Percentiles rank a stretch among this genome's conserved stretches.
phyloP scores from a whole-genome alignment of 2,329 filamentous ascomycete species.

The Sporothrix sp. region DNA sequence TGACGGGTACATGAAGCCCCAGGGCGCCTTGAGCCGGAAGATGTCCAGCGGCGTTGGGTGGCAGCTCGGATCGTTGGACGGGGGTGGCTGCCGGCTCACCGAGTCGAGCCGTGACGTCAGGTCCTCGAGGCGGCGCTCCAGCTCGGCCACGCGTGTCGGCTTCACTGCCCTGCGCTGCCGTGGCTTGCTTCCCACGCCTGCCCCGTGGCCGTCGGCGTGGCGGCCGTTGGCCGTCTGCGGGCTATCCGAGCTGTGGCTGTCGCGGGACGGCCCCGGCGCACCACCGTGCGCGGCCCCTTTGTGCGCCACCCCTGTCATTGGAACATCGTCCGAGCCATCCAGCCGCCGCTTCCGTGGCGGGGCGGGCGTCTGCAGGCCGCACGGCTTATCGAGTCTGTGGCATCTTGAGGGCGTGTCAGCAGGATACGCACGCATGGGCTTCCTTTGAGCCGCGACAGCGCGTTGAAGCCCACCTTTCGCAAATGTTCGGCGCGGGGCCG shows the following conservation, averaged over 20 bases:
- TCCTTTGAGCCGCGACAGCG: not conserved
- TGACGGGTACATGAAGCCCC: slow-evolving; percentile 20
- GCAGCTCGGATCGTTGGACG: not conserved
- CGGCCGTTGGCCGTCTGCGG: not conserved
- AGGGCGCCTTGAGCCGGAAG: slow-evolving; percentile 2
- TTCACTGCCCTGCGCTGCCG: slow-evolving; percentile 22
- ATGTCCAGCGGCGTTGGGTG: slow-evolving; percentile 2
- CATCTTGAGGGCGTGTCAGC: slow-evolving; percentile 27
- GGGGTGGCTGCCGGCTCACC: slow-evolving; percentile 13
- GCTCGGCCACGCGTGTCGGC: slow-evolving; percentile 39
- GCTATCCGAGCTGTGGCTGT: not conserved
- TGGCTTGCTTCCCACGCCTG: not conserved
- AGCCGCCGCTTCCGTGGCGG: slow-evolving; percentile 37
- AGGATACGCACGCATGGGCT: not conserved
- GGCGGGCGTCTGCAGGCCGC: slow-evolving; percentile 37
- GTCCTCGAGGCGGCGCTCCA: slow-evolving; percentile 41
- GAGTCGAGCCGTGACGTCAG: slow-evolving; percentile 36
- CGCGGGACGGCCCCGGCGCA: not conserved
- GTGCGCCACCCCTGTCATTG: not conserved
- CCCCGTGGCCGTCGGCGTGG: not conserved
- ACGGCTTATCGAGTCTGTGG: slow-evolving; percentile 38
- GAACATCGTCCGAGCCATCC: not conserved
- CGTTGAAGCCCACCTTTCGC: slow-evolving; percentile 34
- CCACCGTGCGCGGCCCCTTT: not conserved
- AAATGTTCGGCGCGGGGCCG: slow-evolving; percentile 32